Percentiles rank a stretch among this genome's conserved stretches.
Evolutionary conservation across 78 protist species (phyloP).

Genomic region (Tieghemostelium lacteum): DNA sequence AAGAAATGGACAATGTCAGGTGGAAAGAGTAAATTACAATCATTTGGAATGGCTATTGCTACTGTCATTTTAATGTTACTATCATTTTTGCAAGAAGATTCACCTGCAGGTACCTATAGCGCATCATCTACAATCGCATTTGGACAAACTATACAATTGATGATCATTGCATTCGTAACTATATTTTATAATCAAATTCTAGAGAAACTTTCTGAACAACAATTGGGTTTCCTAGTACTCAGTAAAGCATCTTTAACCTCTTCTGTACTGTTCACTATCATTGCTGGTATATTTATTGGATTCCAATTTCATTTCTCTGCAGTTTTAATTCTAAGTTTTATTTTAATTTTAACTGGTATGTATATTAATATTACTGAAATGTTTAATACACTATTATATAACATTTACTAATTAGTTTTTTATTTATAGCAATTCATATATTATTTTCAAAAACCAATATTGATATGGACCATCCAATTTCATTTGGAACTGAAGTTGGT

Average conservation of each 20-base stretch:
- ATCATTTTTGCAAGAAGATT: not conserved
- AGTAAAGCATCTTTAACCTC: constrained; percentile 51
- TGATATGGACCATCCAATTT: constrained; percentile 1
- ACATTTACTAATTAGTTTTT: not conserved
- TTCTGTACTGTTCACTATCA: not conserved
- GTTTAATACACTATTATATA: not conserved
- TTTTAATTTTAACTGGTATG: constrained; percentile 52
- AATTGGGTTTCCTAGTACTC: constrained; percentile 36
- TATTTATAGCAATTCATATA: constrained; percentile 44
- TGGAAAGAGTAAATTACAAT: constrained; percentile 11
- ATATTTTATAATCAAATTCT: constrained; percentile 9
- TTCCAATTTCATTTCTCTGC: constrained; percentile 6
- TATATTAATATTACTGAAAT: not conserved
- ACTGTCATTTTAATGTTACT: constrained; percentile 24
- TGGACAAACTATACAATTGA: not conserved
- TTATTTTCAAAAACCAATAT: constrained; percentile 35
- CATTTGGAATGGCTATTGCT: constrained; percentile 2
- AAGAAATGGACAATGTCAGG: constrained; percentile 13
- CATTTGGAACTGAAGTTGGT: not conserved
- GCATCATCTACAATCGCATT: not conserved
- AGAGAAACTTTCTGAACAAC: constrained; percentile 50
- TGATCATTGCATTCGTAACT: not conserved
- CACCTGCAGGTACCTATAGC: not conserved
- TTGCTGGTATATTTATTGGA: constrained; percentile 31
- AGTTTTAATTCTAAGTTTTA: constrained; percentile 27